Percentiles rank a stretch among this genome's conserved stretches.
Conservation (phyloP, 2,329 filamentous ascomycete species). For the Ophiostoma sp. region DNA sequence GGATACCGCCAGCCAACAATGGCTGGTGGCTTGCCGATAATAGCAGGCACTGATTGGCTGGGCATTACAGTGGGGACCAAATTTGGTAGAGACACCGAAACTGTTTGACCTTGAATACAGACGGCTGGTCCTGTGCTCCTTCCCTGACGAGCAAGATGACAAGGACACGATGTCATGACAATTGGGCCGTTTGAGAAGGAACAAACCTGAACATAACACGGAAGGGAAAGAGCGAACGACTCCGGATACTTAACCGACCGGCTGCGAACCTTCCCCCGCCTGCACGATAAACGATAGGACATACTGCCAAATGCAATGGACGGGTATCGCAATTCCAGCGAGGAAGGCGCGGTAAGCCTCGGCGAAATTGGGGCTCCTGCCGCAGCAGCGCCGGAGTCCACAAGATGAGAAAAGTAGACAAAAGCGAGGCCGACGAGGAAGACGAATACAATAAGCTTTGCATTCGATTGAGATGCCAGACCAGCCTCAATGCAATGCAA, state of each 20-base stretch:
- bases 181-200: background rate
- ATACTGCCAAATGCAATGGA: background rate
- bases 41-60: conserved; percentile 7
- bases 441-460: background rate
- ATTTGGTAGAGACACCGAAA: conserved; percentile 9
- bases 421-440: background rate
- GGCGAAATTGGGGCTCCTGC: conserved; percentile 13
- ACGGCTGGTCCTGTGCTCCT: conserved; percentile 14
- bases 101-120: conserved; percentile 16
- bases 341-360: conserved; percentile 19
- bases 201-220: background rate
- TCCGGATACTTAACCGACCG: background rate
- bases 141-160: background rate
- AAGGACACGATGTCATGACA: background rate
- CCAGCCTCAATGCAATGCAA: background rate
- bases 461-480: background rate
- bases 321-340: background rate
- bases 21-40: conserved; percentile 11
- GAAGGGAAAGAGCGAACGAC: background rate
- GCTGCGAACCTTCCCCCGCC: background rate
- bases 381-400: background rate
- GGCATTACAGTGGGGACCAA: background rate
- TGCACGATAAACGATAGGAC: background rate
- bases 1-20: conserved; percentile 7
- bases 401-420: background rate